A percentile compares a stretch with the other conserved stretches of the same genome.
Evolutionary conservation across 176 grass and related monocot species (phyloP).

Genomic region (Musa schizocarpa): DNA sequence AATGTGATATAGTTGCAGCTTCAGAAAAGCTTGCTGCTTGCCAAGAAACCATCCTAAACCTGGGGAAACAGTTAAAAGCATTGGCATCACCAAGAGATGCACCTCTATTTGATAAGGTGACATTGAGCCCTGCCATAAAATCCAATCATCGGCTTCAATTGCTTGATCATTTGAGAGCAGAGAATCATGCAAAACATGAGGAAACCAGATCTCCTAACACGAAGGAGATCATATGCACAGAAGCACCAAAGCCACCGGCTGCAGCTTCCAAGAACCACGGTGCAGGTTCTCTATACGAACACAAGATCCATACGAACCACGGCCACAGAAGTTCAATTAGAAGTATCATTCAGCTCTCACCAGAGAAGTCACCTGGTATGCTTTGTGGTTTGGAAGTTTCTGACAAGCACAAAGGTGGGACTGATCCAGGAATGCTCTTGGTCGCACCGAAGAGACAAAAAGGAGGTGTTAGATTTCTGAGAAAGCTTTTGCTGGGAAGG

Average conservation of each 20-base stretch:
- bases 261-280: not conserved
- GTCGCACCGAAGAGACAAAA: conserved; percentile 39
- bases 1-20: conserved; percentile 47
- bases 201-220: conserved; percentile 33
- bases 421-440: conserved; percentile 25
- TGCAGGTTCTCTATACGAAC: not conserved
- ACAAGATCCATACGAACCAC: conserved; percentile 1
- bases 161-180: conserved; percentile 41
- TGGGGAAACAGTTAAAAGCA: conserved; percentile 73
- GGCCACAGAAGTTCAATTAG: not conserved
- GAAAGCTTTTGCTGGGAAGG: conserved; percentile 54
- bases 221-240: conserved; percentile 47
- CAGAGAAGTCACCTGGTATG: conserved; percentile 6
- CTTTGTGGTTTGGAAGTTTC: not conserved
- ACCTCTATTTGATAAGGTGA: conserved; percentile 37
- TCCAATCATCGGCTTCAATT: conserved; percentile 32
- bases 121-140: conserved; percentile 15
- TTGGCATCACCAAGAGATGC: conserved; percentile 57
- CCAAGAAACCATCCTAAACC: conserved; percentile 69
- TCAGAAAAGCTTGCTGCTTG: conserved; percentile 71
- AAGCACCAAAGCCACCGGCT: conserved; percentile 1
- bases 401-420: conserved; percentile 27
- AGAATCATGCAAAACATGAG: conserved; percentile 27
- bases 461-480: conserved; percentile 48
- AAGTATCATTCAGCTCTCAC: conserved; percentile 16